Conservation (phyloP, 2,329 filamentous ascomycete genomes). For the Colletotrichum tamarilloi region DNA sequence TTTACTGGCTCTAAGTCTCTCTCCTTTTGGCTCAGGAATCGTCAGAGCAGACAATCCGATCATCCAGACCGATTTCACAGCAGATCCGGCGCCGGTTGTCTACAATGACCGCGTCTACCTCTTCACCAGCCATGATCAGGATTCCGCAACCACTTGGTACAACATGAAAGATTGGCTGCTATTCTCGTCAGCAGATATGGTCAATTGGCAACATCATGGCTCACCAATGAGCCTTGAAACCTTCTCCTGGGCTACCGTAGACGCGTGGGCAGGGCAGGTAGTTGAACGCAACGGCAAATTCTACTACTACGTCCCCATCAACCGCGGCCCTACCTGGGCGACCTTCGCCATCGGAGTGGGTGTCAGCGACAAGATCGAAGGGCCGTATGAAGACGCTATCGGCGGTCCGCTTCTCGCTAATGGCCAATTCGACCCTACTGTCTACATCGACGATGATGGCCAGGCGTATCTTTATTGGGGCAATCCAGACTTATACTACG, state of each 20-base stretch:
- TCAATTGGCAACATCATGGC: constrained; percentile 47
- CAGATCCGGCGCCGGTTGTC: constrained; percentile 43
- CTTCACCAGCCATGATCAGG: constrained; percentile 47
- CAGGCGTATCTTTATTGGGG: constrained; percentile 49
- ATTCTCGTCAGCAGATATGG: constrained; percentile 47
- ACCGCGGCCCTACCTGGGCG: neutral
- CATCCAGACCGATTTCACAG: neutral
- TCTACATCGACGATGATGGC: constrained; percentile 54
- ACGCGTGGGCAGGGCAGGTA: constrained; percentile 48
- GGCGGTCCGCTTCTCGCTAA: constrained; percentile 44
- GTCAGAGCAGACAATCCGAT: neutral
- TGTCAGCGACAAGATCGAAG: constrained; percentile 45
- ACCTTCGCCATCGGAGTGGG: constrained; percentile 48
- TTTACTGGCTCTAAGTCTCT: too few relatives aligned
- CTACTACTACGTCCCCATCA: constrained; percentile 45
- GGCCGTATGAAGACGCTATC: constrained; percentile 49
- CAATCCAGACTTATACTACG: constrained; percentile 47
- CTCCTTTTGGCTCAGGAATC: too few relatives aligned
- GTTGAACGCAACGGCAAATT: constrained; percentile 47
- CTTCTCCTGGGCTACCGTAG: constrained; percentile 47
- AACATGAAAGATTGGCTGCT: constrained; percentile 47
- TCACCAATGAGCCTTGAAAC: constrained; percentile 37
- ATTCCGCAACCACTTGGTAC: constrained; percentile 39
- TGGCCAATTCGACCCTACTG: constrained; percentile 50
- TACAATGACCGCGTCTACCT: constrained; percentile 43